phyloP scores from a whole-genome alignment of 2,329 filamentous ascomycete species.

The Colletotrichum musae region DNA sequence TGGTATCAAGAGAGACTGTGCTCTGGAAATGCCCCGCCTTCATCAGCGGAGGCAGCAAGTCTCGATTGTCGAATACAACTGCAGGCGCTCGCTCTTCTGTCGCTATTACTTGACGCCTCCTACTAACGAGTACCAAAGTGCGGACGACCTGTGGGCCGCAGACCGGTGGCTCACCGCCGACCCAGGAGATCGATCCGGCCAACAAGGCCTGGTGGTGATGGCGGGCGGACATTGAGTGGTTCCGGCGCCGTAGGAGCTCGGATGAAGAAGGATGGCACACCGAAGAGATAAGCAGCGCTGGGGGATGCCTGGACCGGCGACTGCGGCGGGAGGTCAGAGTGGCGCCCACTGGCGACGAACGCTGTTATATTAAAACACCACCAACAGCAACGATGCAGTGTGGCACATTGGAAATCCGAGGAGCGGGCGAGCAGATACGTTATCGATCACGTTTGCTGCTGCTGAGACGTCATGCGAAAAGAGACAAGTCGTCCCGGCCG shows the following conservation, averaged over 20 bases:
- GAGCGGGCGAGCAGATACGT: neutral
- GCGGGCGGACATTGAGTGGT: conserved; percentile 10
- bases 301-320: conserved; percentile 12
- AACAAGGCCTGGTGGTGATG: conserved; percentile 14
- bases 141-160: too few relatives aligned
- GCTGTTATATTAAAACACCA: conserved; percentile 23
- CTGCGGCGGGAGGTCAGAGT: conserved; percentile 4
- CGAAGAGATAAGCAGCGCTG: conserved; percentile 8
- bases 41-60: too few relatives aligned
- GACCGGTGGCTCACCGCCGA: neutral
- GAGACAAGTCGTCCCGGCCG: neutral
- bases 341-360: conserved; percentile 2
- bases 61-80: too few relatives aligned
- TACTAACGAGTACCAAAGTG: too few relatives aligned
- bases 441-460: neutral
- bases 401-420: neutral
- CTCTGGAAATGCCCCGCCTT: too few relatives aligned
- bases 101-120: too few relatives aligned
- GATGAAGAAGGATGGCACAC: conserved; percentile 18
- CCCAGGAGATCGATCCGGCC: neutral
- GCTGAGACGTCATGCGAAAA: conserved; percentile 1
- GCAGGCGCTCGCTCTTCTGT: too few relatives aligned
- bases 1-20: too few relatives aligned
- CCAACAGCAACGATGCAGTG: neutral
- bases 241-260: conserved; percentile 6